Evolutionary conservation across 1,284 basidiomycete genomes (phyloP), one percentile per base, ranked within the genome.

Genomic region (Tilletia indica): DNA sequence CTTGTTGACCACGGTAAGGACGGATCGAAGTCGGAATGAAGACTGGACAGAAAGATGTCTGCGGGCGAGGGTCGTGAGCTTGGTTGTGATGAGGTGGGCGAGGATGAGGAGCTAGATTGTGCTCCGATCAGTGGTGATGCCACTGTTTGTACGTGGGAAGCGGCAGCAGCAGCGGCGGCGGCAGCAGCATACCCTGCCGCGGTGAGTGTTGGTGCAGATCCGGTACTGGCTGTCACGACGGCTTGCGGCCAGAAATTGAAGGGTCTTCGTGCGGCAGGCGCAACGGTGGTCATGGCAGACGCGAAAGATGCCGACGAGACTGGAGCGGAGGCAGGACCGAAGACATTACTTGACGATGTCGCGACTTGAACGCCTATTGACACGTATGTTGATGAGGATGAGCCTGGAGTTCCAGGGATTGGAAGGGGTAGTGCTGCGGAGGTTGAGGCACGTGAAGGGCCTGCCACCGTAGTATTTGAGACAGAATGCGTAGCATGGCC

Each of bases 21-120:
- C 36, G 45, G 67, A 34, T 68, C 51, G 19, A 56, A 51, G 25
- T 39, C 67, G 67, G 51, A 19, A 19, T 51, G 4, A 19, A 51
- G 2, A 70, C 61, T 11, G 66, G 67, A 16, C 70, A 67, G 14
- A 45, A 58, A 25, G 71, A 45, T 2, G 64, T 66, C 16, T 42
- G 21, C n/a, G 48, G 45, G 71, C 63, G 61, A 63, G 39, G 64
- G 47, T 9, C 34, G 36, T 38, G 61, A 34, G 19, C 38, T 64
- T 9, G 61, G 12, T 16, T 64, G 31, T 38, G 61, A 39, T 8
- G 58, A 36, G 9, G 58, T 9, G 42, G 42, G 6, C 14, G 42
- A 45, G 42, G 42, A 45, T 9, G 42, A 45, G 42, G 42, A 45
- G 42, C 42, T 14, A 14, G 42, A 9, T 45, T 45, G 42, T 9